Evolutionary conservation across 2,329 filamentous ascomycete genomes (phyloP).

Genomic region (Cladosporium halotolerans): DNA sequence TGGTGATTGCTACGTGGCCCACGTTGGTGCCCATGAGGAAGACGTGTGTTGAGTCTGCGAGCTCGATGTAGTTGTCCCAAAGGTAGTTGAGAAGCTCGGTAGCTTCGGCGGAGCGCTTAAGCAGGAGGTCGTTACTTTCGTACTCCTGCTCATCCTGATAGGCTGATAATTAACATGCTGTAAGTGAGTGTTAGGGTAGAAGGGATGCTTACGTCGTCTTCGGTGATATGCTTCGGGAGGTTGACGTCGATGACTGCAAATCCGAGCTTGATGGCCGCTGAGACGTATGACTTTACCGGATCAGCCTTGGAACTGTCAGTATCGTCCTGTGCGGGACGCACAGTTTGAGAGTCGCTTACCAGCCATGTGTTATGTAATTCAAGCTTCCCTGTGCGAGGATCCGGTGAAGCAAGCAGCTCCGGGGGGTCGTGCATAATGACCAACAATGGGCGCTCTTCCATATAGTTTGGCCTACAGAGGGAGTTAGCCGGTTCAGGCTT

Average conservation of each 20-base stretch:
- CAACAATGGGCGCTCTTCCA: slow-evolving; percentile 61
- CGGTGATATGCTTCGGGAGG: slow-evolving; percentile 69
- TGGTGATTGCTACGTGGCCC: slow-evolving; percentile 75
- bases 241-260: slow-evolving; percentile 91
- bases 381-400: slow-evolving; percentile 57
- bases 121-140: slow-evolving; percentile 43
- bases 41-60: slow-evolving; percentile 62
- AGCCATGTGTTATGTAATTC: slow-evolving; percentile 84
- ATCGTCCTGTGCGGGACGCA: slow-evolving; percentile 20
- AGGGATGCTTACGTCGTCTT: slow-evolving; percentile 38
- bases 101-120: slow-evolving; percentile 38
- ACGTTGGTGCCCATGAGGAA: slow-evolving; percentile 87
- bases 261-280: slow-evolving; percentile 69
- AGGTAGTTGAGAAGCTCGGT: slow-evolving; percentile 76
- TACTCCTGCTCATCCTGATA: slow-evolving; percentile 31
- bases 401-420: slow-evolving; percentile 35
- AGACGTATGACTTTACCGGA: slow-evolving; percentile 70
- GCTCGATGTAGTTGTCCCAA: slow-evolving; percentile 96
- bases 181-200: neutral
- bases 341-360: slow-evolving; percentile 48
- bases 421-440: slow-evolving; percentile 77
- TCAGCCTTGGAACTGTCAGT: slow-evolving; percentile 62
- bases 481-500: neutral
- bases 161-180: neutral
- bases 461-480: slow-evolving; percentile 54